A percentile compares a stretch with the other conserved stretches of the same genome.
phyloP scores from a whole-genome alignment of 257 asterid species.

The Ocimum tenuiflorum region DNA sequence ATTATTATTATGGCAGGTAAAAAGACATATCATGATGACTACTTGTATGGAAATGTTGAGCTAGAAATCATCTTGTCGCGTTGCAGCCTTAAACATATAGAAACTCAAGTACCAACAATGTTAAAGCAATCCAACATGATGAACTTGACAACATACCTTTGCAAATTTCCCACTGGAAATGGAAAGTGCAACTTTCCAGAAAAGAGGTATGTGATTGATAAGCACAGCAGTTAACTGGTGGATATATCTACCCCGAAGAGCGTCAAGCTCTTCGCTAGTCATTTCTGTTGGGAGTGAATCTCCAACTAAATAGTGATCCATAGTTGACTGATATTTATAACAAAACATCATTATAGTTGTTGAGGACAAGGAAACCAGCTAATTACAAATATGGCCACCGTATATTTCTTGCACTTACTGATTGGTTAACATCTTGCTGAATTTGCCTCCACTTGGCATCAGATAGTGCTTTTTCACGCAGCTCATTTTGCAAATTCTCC shows the following conservation, averaged over 20 bases:
- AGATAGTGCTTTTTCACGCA: slow-evolving; percentile 65
- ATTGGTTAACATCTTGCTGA: slow-evolving; percentile 66
- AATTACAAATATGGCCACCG: slow-evolving; percentile 4
- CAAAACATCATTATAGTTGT: slow-evolving; percentile 11
- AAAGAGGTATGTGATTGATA: slow-evolving; percentile 76
- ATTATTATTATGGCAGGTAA: neutral
- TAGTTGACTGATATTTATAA: slow-evolving; percentile 49
- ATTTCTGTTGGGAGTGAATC: slow-evolving; percentile 41
- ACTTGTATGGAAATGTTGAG: slow-evolving; percentile 9
- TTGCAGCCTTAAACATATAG: slow-evolving; percentile 3
- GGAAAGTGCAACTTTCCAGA: slow-evolving; percentile 94
- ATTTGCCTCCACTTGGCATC: slow-evolving; percentile 98
- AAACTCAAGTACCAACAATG: slow-evolving; percentile 1
- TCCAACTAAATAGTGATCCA: slow-evolving; percentile 40
- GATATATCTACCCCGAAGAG: slow-evolving; percentile 76
- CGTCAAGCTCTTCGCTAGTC: slow-evolving; percentile 64
- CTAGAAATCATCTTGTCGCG: neutral
- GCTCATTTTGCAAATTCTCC: slow-evolving; percentile 71
- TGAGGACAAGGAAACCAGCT: slow-evolving; percentile 18
- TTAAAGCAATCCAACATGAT: slow-evolving; percentile 7
- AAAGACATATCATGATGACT: neutral
- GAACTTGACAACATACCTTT: slow-evolving; percentile 44
- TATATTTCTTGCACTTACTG: slow-evolving; percentile 47
- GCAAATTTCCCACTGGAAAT: slow-evolving; percentile 93
- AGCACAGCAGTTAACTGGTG: slow-evolving; percentile 83